Base-by-base conservation (phyloP, 164 flowering plant genomes). In the Tinospora cordifolia region DNA sequence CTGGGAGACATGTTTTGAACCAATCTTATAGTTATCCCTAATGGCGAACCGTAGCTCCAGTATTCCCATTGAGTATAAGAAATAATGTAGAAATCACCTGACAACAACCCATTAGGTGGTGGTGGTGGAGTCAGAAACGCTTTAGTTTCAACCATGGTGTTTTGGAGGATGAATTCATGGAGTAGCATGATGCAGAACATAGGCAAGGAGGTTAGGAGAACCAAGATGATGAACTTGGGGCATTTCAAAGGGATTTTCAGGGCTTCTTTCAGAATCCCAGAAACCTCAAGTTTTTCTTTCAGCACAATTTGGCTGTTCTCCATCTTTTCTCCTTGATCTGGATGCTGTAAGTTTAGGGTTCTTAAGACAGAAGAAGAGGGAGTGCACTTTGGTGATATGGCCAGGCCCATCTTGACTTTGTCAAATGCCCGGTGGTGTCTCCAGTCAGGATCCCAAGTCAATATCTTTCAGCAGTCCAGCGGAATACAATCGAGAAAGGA, bases 191-290 rank as follows among this genome's bases (percentile, higher is more conserved):
- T 15, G 69, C 62, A 68, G 24, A 74, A 67, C 34, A 74, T 9
- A 41, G 80, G 80, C 59, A 77, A 63, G 15, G 79, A 66, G 21
- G 75, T 51, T 62, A 77, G 57, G 46, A 74, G 65, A 25, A 67
- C 14, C 27, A 77, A 66, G 69, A 71, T 15, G 75, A 72, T 71
- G 70, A 77, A 71, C 17, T 47, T 71, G 13, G 72, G 72, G 34
- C 68, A 67, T 34, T 69, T 51, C 44, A 15, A 64, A 54, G 74
- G 62, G 44, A 74, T 71, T 64, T 15, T 71, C 0, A 71, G 24
- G 36, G 75, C 57, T 71, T 71, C 75, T 66, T 49, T 64, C 57
- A 77, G 70, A 26, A 77, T 67, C 17, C 64, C 63, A 57, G 26
- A 19, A 63, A 74, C 72, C 51, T 30, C 76, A 3, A 69, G 66